These are phyloP conservation scores for Xylaria nigripes DNA, from an alignment of 495 filamentous ascomycete genomes.

Conservation along the genomic window DNA sequence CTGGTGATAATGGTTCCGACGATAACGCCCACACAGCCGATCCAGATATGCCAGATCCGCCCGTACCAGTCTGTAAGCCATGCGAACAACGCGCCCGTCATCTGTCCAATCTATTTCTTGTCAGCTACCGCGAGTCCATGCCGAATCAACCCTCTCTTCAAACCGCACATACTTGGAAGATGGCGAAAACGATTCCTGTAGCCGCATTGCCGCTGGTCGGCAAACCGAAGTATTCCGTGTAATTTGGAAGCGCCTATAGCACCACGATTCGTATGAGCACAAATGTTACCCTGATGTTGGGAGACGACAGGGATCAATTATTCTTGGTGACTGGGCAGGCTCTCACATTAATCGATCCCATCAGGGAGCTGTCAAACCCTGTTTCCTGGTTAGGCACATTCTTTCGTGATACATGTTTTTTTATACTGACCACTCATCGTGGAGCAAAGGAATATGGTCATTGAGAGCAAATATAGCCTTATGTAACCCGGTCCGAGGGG, in stretches of 20 bases:
- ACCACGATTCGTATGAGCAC: not conserved
- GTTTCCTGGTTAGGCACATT: not conserved
- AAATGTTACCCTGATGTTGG: not conserved
- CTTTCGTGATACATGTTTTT: not conserved
- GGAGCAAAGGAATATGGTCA: constrained; percentile 24
- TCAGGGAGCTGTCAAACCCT: constrained; percentile 28
- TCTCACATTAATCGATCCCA: constrained; percentile 29
- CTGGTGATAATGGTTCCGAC: constrained; percentile 46
- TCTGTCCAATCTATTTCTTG: constrained; percentile 19
- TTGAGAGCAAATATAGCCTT: constrained; percentile 19
- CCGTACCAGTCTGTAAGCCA: constrained; percentile 34
- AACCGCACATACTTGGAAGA: constrained; percentile 23
- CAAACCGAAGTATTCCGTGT: constrained; percentile 23
- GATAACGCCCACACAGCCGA: constrained; percentile 56
- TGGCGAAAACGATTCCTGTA: constrained; percentile 28
- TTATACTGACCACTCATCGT: constrained; percentile 23
- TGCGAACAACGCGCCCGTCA: constrained; percentile 23
- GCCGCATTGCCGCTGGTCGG: constrained; percentile 19
- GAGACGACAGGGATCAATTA: not conserved
- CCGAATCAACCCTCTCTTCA: not conserved
- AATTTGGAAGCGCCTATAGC: constrained; percentile 24
- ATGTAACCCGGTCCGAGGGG: constrained; percentile 21
- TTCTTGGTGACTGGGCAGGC: not conserved
- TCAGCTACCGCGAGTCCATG: not conserved
- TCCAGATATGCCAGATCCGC: constrained; percentile 41